These are phyloP conservation scores for Leccinum uliginosum DNA, from an alignment of 768 basidiomycete species.

Conservation along the genomic window DNA sequence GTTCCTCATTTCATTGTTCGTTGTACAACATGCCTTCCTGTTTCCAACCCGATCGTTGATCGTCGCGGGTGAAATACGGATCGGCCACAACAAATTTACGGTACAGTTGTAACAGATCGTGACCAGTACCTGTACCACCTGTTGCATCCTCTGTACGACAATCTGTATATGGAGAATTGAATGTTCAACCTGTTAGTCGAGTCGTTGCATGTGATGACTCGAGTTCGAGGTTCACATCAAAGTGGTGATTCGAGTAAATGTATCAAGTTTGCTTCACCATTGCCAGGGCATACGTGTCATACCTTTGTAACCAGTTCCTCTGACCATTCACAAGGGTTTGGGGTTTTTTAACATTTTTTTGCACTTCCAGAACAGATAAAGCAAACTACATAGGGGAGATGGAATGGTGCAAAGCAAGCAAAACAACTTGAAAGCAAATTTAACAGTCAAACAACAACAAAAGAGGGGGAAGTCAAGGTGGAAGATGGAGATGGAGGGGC, in stretches of 20 bases:
- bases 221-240: background rate
- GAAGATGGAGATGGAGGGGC: background rate
- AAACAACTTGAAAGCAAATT: background rate
- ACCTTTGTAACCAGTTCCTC: background rate
- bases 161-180: constrained; percentile 18
- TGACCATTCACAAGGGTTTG: background rate
- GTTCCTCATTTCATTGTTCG: constrained; percentile 4
- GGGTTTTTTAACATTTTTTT: constrained; percentile 6
- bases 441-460: background rate
- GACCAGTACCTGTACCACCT: constrained; percentile 18
- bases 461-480: background rate
- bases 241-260: background rate
- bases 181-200: background rate
- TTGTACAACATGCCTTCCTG: constrained; percentile 14
- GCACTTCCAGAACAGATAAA: constrained; percentile 9
- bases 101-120: constrained; percentile 13
- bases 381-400: constrained; percentile 1
- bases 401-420: background rate
- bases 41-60: constrained; percentile 11
- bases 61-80: constrained; percentile 2
- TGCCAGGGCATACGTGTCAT: background rate
- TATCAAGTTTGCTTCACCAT: background rate
- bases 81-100: constrained; percentile 12
- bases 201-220: background rate
- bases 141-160: constrained; percentile 22